Base-by-base conservation (phyloP, 2,329 filamentous ascomycete genomes). In the Mollisia scopiformis region DNA sequence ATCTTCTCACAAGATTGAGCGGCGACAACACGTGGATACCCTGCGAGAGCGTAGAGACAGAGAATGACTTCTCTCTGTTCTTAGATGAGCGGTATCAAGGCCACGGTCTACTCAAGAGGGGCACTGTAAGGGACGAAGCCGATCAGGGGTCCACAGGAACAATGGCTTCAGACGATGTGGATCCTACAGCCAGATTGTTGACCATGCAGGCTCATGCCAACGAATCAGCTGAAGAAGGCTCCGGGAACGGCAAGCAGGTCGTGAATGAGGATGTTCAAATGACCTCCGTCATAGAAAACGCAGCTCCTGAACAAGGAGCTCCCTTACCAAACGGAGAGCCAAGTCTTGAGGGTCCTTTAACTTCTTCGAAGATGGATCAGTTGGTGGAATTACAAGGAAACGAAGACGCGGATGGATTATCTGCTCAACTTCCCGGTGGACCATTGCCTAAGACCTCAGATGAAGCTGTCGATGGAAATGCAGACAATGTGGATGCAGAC, bases 11-110 rank as follows among this genome's bases (percentile, higher is more conserved):
- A 31, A 85, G 85, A 65, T 81, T 95, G 8, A 86, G 89, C 52
- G 92, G 92, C 31, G 92, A 96, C 73, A 85, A 88, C 64, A 86
- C 85, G 14, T 89, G 87, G 86, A 81, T 83, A 47, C 85, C 86
- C 7, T 88, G 85, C 69, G 80, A 81, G 50, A 77, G 80, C 65
- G 83, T 88, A 76, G 76, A 87, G 37, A 81, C 81, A 0, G 77
- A 82, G 5, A 79, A 84, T 66, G 85, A 89, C 67, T 75, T 80
- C 57, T 78, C 83, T 35, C 73, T 87, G 1, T 89, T 74, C 53
- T 63, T 69, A 16, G 70, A 74, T 54, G 70, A 71, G 27, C 59
- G 62, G n/a, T 67, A 70, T n/a, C 60, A 62, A 23, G 51, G 54
- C n/a, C 66, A 66, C 25, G 64, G 65, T 37, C 33, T 58, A 19